These are phyloP conservation scores for Schizonepeta tenuifolia DNA, from an alignment of 257 asterid species.

Conservation along the genomic window DNA sequence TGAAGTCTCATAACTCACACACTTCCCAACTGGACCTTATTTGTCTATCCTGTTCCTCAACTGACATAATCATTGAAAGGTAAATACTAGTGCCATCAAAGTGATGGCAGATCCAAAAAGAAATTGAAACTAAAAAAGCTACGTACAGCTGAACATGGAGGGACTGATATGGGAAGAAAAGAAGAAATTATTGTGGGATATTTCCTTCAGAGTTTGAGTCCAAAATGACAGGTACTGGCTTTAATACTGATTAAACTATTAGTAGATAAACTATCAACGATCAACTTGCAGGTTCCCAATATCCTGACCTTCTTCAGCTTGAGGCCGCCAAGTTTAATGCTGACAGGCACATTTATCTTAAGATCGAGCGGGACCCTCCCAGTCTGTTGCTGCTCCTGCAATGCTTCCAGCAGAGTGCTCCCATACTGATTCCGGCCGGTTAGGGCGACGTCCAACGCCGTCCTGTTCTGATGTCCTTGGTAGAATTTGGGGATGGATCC, in stretches of 20 bases:
- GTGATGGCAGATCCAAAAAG: conserved; percentile 19
- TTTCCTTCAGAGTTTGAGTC: conserved; percentile 58
- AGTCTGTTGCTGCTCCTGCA: conserved; percentile 83
- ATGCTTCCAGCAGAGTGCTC: conserved; percentile 66
- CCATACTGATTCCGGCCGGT: conserved; percentile 75
- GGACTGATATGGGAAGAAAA: conserved; percentile 12
- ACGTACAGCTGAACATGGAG: conserved; percentile 1
- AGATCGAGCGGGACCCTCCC: conserved; percentile 83
- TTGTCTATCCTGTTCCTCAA: neutral
- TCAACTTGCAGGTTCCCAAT: conserved; percentile 67
- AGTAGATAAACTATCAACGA: conserved; percentile 78
- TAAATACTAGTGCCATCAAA: neutral
- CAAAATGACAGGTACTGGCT: conserved; percentile 74
- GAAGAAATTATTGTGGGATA: conserved; percentile 7
- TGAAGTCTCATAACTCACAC: too few species aligned
- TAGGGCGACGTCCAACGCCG: conserved; percentile 59
- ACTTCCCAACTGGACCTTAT: too few species aligned
- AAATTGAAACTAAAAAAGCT: conserved; percentile 7
- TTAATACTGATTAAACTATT: conserved; percentile 64
- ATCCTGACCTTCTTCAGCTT: conserved; percentile 72
- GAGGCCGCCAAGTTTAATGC: conserved; percentile 69
- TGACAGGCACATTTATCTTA: conserved; percentile 74
- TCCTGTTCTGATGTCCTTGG: conserved; percentile 82
- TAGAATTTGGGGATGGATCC: conserved; percentile 78
- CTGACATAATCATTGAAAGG: conserved; percentile 5